Conservation (phyloP, 805 yeast genomes). For the Metschnikowia amazonensis region DNA sequence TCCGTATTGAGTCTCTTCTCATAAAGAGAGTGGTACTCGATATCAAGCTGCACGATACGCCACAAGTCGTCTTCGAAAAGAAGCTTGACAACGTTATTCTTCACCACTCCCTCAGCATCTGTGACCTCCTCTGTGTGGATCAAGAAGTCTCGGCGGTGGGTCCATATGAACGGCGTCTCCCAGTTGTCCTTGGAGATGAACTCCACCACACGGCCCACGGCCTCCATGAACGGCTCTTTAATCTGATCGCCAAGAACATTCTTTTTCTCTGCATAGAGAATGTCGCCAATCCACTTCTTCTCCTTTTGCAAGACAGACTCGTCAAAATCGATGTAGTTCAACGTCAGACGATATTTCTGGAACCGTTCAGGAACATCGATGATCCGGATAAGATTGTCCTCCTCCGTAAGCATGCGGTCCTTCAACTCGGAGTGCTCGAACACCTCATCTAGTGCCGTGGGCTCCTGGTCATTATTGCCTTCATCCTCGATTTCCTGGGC, state of each 20-base stretch:
- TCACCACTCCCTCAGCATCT: constrained; percentile 34
- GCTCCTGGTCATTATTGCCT: constrained; percentile 50
- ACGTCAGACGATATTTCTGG: constrained; percentile 68
- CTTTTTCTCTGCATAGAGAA: constrained; percentile 55
- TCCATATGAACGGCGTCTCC: constrained; percentile 95
- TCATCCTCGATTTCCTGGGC: constrained; percentile 69
- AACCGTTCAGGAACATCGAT: constrained; percentile 90
- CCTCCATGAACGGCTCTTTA: constrained; percentile 55
- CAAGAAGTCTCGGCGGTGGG: constrained; percentile 88
- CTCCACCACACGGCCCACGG: constrained; percentile 68
- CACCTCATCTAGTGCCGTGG: constrained; percentile 74
- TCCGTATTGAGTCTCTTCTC: constrained; percentile 67
- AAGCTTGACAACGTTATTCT: constrained; percentile 45
- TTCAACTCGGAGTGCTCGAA: constrained; percentile 92
- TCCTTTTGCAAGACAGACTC: constrained; percentile 69
- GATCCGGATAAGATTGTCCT: constrained; percentile 78
- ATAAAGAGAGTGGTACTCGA: constrained; percentile 80
- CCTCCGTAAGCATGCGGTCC: constrained; percentile 86
- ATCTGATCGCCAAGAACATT: constrained; percentile 36
- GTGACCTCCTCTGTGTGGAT: constrained; percentile 50
- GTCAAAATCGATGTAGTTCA: constrained; percentile 64
- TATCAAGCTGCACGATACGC: constrained; percentile 82
- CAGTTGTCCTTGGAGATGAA: constrained; percentile 71
- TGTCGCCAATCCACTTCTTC: constrained; percentile 74
- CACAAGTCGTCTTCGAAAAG: constrained; percentile 83